Evolutionary conservation across 768 basidiomycete genomes (phyloP).

Genomic region (Cystobasidium onofrii): DNA sequence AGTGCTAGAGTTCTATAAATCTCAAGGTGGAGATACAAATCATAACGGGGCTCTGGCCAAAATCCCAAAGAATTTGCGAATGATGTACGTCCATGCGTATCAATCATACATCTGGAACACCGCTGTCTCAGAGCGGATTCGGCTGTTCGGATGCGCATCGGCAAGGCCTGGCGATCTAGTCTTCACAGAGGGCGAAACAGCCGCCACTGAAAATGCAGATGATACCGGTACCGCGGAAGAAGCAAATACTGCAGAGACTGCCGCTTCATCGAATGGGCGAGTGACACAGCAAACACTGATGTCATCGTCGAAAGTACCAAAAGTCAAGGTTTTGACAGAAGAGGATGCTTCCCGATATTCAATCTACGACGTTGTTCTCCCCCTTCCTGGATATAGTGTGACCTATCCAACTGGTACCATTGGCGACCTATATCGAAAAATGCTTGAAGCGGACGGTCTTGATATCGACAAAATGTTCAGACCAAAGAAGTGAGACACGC

Average conservation of each 20-base stretch:
- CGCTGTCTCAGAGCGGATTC: slow-evolving; percentile 86
- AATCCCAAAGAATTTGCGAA: slow-evolving; percentile 88
- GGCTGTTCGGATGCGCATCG: slow-evolving; percentile 61
- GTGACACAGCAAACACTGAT: slow-evolving; percentile 17
- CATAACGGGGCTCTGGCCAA: slow-evolving; percentile 44
- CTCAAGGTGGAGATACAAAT: slow-evolving; percentile 9
- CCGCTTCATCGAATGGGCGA: slow-evolving; percentile 40
- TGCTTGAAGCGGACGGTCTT: slow-evolving; percentile 73
- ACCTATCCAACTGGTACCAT: slow-evolving; percentile 79
- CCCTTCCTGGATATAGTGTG: slow-evolving; percentile 90
- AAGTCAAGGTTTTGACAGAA: slow-evolving; percentile 67
- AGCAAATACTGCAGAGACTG: slow-evolving; percentile 22
- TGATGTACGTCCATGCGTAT: slow-evolving; percentile 98
- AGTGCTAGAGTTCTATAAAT: slow-evolving; percentile 35
- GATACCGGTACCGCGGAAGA: slow-evolving; percentile 17
- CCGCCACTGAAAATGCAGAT: slow-evolving; percentile 39
- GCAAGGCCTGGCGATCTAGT: slow-evolving; percentile 87
- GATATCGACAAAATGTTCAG: slow-evolving; percentile 82
- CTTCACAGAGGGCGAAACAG: slow-evolving; percentile 51
- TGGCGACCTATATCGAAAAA: slow-evolving; percentile 76
- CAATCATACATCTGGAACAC: slow-evolving; percentile 99
- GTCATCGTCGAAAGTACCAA: slow-evolving; percentile 40
- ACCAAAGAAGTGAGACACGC: slow-evolving; percentile 66
- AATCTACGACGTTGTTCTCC: slow-evolving; percentile 93
- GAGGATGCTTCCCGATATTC: slow-evolving; percentile 71